Conservation (phyloP, 805 yeast species). For the Schizosaccharomyces japonicus region DNA sequence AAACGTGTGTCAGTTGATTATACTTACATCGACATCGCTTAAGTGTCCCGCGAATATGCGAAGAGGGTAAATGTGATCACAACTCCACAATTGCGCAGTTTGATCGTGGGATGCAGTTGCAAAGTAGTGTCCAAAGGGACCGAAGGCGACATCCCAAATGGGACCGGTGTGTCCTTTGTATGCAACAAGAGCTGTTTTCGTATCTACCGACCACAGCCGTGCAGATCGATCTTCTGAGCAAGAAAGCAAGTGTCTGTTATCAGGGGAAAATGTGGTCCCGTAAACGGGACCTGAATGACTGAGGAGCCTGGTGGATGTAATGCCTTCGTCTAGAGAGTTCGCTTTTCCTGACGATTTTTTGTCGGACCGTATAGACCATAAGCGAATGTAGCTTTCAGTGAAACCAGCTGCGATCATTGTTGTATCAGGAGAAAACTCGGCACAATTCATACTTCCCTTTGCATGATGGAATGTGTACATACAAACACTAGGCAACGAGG, state of each 20-base stretch:
- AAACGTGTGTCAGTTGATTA: neutral
- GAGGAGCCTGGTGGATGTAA: slow-evolving; percentile 23
- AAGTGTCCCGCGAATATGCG: slow-evolving; percentile 93
- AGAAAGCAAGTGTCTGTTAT: slow-evolving; percentile 54
- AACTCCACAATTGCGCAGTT: slow-evolving; percentile 92
- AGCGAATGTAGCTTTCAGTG: slow-evolving; percentile 67
- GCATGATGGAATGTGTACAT: slow-evolving; percentile 97
- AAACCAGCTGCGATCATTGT: slow-evolving; percentile 82
- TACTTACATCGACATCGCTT: slow-evolving; percentile 65
- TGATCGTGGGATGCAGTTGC: slow-evolving; percentile 97
- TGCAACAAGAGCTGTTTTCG: slow-evolving; percentile 69
- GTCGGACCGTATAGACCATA: slow-evolving; percentile 85
- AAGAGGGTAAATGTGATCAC: slow-evolving; percentile 89
- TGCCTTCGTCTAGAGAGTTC: neutral
- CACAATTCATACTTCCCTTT: slow-evolving; percentile 61
- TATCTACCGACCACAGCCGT: slow-evolving; percentile 80
- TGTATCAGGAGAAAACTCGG: slow-evolving; percentile 71
- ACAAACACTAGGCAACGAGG: slow-evolving; percentile 79
- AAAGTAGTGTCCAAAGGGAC: slow-evolving; percentile 90
- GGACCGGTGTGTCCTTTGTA: slow-evolving; percentile 93
- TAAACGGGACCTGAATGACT: slow-evolving; percentile 93
- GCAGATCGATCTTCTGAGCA: slow-evolving; percentile 82
- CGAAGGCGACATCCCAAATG: slow-evolving; percentile 87
- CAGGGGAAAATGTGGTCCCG: slow-evolving; percentile 77
- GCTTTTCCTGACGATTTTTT: slow-evolving; percentile 19